Base-by-base conservation (phyloP, 73 alveolate genomes). In the Paramecium primaurelia region DNA sequence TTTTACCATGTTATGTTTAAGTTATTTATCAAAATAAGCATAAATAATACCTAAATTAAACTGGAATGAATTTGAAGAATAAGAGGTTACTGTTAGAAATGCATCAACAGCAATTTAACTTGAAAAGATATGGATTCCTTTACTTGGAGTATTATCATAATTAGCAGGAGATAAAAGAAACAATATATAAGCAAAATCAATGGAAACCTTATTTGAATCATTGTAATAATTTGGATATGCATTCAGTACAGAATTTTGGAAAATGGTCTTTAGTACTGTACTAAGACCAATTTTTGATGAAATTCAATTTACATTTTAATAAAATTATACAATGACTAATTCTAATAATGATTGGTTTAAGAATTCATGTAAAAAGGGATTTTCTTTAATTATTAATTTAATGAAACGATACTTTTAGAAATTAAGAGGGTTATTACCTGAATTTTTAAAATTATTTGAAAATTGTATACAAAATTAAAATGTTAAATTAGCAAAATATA, bases 211-310 rank as follows among this genome's bases (percentile, higher is more conserved):
- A 28, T 89, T 89, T 36, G 59, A 89, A 37, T 44, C 77, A 2
- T 54, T 89, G 6, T 30, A 77, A 26, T 47, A 71, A 44, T 89
- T 30, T 71, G 94, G 94, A 6, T 71, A 89, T 73, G 88, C 94
- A 0, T 89, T 89, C 49, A 71, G 92, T 30, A 58, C 75, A 1
- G 94, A 89, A 26, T 89, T 89, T 71, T 89, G 94, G 94, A 89
- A 89, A 14, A 89, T 89, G 77, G 88, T 89, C 1, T 89, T 89
- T 32, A 58, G 75, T 34, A 60, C 68, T 26, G 94, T 89, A 12
- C 37, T 89, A 10, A 89, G 94, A 89, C 94, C 94, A 14, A 38
- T 89, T 2, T 89, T 89, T 30, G 94, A 89, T 71, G 94, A 89
- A 51, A 89, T 89, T 73, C 30, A 89, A 73, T 89, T 89, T 40